Evolutionary conservation across 768 basidiomycete genomes (phyloP).

Genomic region (Lactarius sp.): DNA sequence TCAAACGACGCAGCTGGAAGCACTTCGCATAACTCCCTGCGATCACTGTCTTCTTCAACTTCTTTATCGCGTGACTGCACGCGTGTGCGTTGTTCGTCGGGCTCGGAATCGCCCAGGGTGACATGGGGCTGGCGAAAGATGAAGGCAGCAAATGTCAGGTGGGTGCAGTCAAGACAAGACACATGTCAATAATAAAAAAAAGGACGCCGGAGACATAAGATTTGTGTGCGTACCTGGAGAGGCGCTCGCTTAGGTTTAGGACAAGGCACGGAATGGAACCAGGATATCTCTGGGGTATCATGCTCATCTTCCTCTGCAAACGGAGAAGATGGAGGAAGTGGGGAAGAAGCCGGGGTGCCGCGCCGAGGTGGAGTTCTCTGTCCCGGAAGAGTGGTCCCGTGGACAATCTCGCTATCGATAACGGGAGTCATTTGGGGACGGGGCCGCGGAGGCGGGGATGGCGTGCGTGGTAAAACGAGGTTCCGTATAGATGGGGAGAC

Average conservation of each 20-base stretch:
- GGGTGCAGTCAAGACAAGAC: background rate
- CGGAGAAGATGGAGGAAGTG: slow-evolving; percentile 25
- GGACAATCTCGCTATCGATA: slow-evolving; percentile 13
- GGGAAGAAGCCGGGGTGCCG: slow-evolving; percentile 19
- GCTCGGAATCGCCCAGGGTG: no score
- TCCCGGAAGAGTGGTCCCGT: background rate
- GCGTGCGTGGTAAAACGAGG: slow-evolving; percentile 14
- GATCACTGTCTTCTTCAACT: no score
- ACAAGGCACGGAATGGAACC: slow-evolving; percentile 1
- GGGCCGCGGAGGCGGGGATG: slow-evolving; percentile 16
- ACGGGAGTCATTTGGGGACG: slow-evolving; percentile 2
- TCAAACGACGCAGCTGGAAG: background rate
- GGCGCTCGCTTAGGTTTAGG: slow-evolving; percentile 4
- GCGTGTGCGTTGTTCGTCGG: no score
- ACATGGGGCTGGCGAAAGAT: background rate
- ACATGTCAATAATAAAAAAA: background rate
- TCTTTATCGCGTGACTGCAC: slow-evolving; percentile 10
- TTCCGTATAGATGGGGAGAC: slow-evolving; percentile 16
- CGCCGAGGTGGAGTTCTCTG: slow-evolving; percentile 5
- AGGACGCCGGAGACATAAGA: background rate
- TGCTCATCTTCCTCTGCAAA: slow-evolving; percentile 19
- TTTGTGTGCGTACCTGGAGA: slow-evolving; percentile 5
- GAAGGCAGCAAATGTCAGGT: slow-evolving; percentile 1
- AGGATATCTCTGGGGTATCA: no score
- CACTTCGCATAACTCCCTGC: background rate